Evolutionary conservation across 2,329 filamentous ascomycete genomes (phyloP).

Genomic region (Scedosporium minutisporum): DNA sequence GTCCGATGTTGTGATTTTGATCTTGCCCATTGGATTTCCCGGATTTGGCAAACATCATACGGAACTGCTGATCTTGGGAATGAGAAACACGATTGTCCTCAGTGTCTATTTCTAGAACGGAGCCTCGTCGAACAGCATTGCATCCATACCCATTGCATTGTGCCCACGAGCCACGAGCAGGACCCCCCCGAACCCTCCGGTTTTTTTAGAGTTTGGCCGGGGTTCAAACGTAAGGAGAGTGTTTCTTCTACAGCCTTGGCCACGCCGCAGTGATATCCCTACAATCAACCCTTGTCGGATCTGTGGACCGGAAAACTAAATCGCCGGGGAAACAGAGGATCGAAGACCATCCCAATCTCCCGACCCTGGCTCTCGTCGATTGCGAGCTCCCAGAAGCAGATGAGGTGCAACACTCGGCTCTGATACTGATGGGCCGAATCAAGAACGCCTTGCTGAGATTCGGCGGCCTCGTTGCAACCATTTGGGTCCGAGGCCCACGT

Average conservation of each 20-base stretch:
- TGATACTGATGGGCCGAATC: too few relatives aligned
- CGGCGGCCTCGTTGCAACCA: too few relatives aligned
- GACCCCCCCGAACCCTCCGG: neutral
- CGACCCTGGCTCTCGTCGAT: neutral
- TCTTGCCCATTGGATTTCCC: neutral
- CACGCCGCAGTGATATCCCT: neutral
- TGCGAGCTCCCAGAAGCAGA: neutral
- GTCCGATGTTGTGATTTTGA: constrained; percentile 1
- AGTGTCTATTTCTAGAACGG: constrained; percentile 1
- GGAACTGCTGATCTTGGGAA: neutral
- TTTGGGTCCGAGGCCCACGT: too few relatives aligned
- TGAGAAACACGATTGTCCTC: neutral
- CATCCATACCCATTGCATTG: neutral
- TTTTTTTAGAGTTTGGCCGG: neutral
- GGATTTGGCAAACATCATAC: neutral
- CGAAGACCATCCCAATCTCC: neutral
- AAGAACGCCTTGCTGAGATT: too few relatives aligned
- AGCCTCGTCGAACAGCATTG: neutral
- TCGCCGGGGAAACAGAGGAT: neutral
- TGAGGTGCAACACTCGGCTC: neutral
- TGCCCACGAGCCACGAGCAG: neutral
- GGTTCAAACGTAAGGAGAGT: neutral
- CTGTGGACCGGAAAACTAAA: neutral
- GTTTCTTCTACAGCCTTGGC: neutral
- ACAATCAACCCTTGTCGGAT: neutral